Percentiles rank a stretch among this genome's conserved stretches.
Evolutionary conservation across 1,284 basidiomycete genomes (phyloP).

Genomic region (Amylostereum chailletii): DNA sequence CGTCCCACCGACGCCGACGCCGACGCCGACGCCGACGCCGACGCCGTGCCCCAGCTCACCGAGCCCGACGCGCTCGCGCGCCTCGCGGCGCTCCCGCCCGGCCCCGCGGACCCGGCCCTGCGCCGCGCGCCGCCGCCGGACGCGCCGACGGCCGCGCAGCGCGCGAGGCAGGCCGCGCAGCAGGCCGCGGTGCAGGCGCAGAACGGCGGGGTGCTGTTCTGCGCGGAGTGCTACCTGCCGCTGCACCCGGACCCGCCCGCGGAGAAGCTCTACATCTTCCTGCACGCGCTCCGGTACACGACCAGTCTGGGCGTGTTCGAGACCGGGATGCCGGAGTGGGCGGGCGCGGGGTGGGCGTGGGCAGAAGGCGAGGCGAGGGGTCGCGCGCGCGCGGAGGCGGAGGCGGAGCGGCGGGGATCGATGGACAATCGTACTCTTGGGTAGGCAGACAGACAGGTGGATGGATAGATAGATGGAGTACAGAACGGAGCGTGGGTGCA

Average conservation of each 20-base stretch:
- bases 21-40: neutral
- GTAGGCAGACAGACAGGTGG: too few species aligned
- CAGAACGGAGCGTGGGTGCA: too few species aligned
- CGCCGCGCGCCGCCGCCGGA: slow-evolving; percentile 10
- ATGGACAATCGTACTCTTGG: too few species aligned
- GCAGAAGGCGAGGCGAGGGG: too few species aligned
- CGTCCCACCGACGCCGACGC: neutral
- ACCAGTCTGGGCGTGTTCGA: slow-evolving; percentile 67
- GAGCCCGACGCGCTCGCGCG: slow-evolving; percentile 15
- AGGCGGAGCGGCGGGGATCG: too few species aligned
- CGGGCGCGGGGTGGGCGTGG: slow-evolving; percentile 57
- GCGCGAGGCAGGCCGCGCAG: slow-evolving; percentile 10
- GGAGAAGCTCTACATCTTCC: slow-evolving; percentile 86
- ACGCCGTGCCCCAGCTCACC: slow-evolving; percentile 7
- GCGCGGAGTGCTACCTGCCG: slow-evolving; percentile 83
- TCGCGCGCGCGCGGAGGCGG: too few species aligned
- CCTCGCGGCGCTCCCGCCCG: slow-evolving; percentile 1
- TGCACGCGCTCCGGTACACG: slow-evolving; percentile 83
- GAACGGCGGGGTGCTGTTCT: slow-evolving; percentile 43
- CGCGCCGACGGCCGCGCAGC: slow-evolving; percentile 8
- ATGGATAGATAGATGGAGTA: too few species aligned
- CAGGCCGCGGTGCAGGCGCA: slow-evolving; percentile 10
- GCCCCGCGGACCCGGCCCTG: slow-evolving; percentile 2
- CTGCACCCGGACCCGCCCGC: slow-evolving; percentile 86
- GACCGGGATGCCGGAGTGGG: slow-evolving; percentile 71